Evolutionary conservation across 2,329 filamentous ascomycete species (phyloP).

Genomic region (Trichophyton equinum): DNA sequence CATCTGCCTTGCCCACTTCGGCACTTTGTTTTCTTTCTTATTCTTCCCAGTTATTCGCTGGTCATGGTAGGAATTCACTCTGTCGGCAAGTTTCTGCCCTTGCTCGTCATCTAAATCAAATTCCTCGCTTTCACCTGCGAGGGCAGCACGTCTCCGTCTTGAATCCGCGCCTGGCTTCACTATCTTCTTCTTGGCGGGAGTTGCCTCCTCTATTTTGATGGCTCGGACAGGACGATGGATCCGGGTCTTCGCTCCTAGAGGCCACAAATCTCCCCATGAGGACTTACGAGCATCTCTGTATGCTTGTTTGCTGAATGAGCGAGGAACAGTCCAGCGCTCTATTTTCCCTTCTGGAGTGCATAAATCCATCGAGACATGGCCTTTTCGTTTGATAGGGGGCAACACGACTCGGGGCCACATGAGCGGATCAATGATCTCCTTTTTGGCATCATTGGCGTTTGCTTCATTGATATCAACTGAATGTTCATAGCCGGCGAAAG

Average conservation of each 20-base stretch:
- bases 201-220: not conserved
- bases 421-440: constrained; percentile 40
- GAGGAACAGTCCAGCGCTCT: constrained; percentile 87
- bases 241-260: constrained; percentile 80
- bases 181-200: not conserved
- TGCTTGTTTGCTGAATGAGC: constrained; percentile 64
- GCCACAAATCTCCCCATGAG: constrained; percentile 89
- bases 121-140: not conserved
- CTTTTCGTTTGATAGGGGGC: constrained; percentile 71
- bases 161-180: not conserved
- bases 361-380: constrained; percentile 79
- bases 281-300: constrained; percentile 89
- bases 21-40: constrained; percentile 1
- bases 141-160: not conserved
- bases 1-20: not conserved
- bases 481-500: constrained; percentile 61
- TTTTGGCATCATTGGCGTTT: constrained; percentile 11
- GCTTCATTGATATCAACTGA: constrained; percentile 12
- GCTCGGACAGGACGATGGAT: constrained; percentile 38
- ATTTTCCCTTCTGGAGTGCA: constrained; percentile 77
- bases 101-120: not conserved
- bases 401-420: constrained; percentile 67
- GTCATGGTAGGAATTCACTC: not conserved
- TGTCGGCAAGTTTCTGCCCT: not conserved
- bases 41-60: not conserved